These are phyloP conservation scores for Sporisorium scitamineum DNA, from an alignment of 1,284 basidiomycete species.

Conservation along the genomic window DNA sequence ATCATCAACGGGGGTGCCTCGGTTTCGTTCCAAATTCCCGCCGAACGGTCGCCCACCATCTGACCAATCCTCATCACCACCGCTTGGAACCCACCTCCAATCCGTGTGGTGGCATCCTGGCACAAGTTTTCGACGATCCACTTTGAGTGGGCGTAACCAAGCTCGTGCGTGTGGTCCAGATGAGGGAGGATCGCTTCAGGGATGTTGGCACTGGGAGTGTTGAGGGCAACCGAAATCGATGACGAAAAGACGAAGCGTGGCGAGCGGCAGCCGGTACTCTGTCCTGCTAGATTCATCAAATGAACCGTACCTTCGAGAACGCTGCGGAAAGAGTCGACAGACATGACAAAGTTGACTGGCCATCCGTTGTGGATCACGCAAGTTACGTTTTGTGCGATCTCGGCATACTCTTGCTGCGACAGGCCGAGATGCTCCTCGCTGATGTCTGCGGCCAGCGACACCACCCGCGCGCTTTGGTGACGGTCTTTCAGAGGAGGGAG, in stretches of 20 bases:
- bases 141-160: slow-evolving; percentile 76
- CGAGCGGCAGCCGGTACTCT: slow-evolving; percentile 70
- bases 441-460: slow-evolving; percentile 32
- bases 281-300: slow-evolving; percentile 74
- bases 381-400: slow-evolving; percentile 18
- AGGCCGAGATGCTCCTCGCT: slow-evolving; percentile 25
- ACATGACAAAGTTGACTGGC: slow-evolving; percentile 58
- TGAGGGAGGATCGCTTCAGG: slow-evolving; percentile 71
- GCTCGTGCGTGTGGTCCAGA: slow-evolving; percentile 70
- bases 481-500: slow-evolving; percentile 1
- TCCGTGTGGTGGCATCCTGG: slow-evolving; percentile 69
- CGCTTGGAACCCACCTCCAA: slow-evolving; percentile 35
- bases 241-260: slow-evolving; percentile 75
- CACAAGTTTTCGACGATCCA: slow-evolving; percentile 76
- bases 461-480: not conserved
- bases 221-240: slow-evolving; percentile 72
- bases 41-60: slow-evolving; percentile 74
- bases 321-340: slow-evolving; percentile 39
- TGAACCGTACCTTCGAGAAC: slow-evolving; percentile 73
- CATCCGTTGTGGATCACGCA: slow-evolving; percentile 56
- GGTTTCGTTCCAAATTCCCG: slow-evolving; percentile 76
- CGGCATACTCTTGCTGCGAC: slow-evolving; percentile 19
- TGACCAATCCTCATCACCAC: slow-evolving; percentile 71
- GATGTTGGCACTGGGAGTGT: slow-evolving; percentile 66
- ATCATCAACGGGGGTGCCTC: slow-evolving; percentile 72